Percentiles rank a stretch among this genome's conserved stretches.
Evolutionary conservation across 2,329 filamentous ascomycete species (phyloP).

Genomic region (Verticillium dahliae): DNA sequence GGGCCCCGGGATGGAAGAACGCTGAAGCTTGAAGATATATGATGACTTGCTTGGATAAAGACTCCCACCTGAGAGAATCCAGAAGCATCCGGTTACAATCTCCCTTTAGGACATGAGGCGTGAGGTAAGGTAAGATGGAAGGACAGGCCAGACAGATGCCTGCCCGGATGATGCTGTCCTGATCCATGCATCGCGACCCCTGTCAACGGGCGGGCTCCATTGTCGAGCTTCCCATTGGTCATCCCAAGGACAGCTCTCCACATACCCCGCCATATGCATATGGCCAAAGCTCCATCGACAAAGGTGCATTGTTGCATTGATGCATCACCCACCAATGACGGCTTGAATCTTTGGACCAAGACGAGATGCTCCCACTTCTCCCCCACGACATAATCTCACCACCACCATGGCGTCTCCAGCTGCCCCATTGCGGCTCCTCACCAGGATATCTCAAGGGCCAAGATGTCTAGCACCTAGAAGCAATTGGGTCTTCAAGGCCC

Average conservation of each 20-base stretch:
- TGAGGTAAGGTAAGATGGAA: not conserved
- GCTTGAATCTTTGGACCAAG: not conserved
- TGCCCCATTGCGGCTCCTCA: not conserved
- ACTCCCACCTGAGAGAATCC: not conserved
- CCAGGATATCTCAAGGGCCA: not conserved
- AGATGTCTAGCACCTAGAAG: not conserved
- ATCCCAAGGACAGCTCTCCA: not conserved
- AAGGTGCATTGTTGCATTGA: not conserved
- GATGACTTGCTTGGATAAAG: no score
- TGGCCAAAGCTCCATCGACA: not conserved
- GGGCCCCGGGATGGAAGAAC: not conserved
- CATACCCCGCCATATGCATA: not conserved
- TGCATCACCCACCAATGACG: not conserved
- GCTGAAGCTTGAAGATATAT: not conserved
- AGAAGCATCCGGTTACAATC: not conserved
- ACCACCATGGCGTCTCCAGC: slow-evolving; percentile 1
- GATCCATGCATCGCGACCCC: not conserved
- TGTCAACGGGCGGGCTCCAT: not conserved
- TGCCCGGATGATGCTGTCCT: not conserved
- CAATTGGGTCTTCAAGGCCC: not conserved
- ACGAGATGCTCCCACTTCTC: not conserved
- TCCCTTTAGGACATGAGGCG: not conserved
- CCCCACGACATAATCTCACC: not conserved
- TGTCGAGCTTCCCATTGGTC: not conserved
- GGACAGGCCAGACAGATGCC: not conserved